These are phyloP conservation scores for Cryptosporidium muris DNA, from an alignment of 169 alveolate genomes.

Conservation along the genomic window DNA sequence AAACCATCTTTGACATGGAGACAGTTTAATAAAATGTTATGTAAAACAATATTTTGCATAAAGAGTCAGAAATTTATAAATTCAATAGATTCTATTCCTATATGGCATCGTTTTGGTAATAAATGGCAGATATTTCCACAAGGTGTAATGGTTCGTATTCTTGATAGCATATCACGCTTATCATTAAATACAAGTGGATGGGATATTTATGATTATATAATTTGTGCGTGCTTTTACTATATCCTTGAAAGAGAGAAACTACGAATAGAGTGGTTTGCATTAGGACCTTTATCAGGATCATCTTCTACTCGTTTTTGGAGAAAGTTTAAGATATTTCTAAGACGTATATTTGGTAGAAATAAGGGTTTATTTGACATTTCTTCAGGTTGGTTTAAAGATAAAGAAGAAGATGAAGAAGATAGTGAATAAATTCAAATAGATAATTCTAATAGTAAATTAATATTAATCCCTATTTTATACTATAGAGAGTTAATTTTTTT, in stretches of 20 bases:
- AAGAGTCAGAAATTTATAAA: neutral
- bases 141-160: slow-evolving; percentile 67
- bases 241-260: slow-evolving; percentile 44
- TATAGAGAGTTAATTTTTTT: too few species aligned
- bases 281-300: slow-evolving; percentile 68
- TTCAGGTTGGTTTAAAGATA: slow-evolving; percentile 4
- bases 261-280: slow-evolving; percentile 51
- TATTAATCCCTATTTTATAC: too few species aligned
- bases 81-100: slow-evolving; percentile 41
- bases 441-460: too few species aligned
- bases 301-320: slow-evolving; percentile 56
- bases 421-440: too few species aligned
- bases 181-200: slow-evolving; percentile 38
- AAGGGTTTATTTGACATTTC: slow-evolving; percentile 37
- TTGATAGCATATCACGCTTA: slow-evolving; percentile 42
- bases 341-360: slow-evolving; percentile 14
- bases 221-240: slow-evolving; percentile 37
- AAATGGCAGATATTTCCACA: slow-evolving; percentile 71
- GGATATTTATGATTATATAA: slow-evolving; percentile 65
- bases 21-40: neutral
- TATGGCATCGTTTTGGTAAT: slow-evolving; percentile 66
- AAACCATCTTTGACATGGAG: slow-evolving; percentile 7
- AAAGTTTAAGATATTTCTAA: slow-evolving; percentile 22
- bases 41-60: slow-evolving; percentile 17
- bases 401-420: too few species aligned